phyloP scores from a whole-genome alignment of 805 yeast genomes.

The Torulaspora franciscae region DNA sequence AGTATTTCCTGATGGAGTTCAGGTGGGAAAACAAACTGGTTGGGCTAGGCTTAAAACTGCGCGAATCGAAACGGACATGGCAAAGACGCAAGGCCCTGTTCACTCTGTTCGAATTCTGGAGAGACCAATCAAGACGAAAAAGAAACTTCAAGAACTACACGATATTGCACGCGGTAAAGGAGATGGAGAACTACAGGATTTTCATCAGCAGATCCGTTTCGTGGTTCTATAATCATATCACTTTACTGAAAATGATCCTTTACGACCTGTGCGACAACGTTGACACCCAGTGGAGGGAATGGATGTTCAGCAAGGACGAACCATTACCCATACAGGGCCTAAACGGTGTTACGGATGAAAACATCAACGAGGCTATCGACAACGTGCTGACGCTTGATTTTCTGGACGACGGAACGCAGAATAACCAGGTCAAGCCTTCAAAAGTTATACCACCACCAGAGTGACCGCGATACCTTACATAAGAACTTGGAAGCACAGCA shows the following conservation, averaged over 20 bases:
- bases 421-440: conserved; percentile 28
- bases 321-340: conserved; percentile 29
- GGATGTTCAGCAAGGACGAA: conserved; percentile 33
- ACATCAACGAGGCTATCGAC: conserved; percentile 30
- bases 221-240: conserved; percentile 37
- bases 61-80: conserved; percentile 37
- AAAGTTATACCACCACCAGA: conserved; percentile 16
- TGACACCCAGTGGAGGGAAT: conserved; percentile 36
- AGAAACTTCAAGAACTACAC: conserved; percentile 30
- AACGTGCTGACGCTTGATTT: conserved; percentile 29
- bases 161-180: conserved; percentile 35
- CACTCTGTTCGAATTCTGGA: conserved; percentile 36
- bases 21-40: conserved; percentile 36
- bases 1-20: conserved; percentile 36
- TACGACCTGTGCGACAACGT: conserved; percentile 35
- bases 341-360: conserved; percentile 21
- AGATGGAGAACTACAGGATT: conserved; percentile 36
- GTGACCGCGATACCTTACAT: background rate
- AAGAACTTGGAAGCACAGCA: background rate
- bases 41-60: conserved; percentile 30
- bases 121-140: conserved; percentile 35
- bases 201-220: conserved; percentile 36
- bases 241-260: conserved; percentile 34
- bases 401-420: conserved; percentile 30
- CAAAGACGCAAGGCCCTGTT: conserved; percentile 36